phyloP scores from a whole-genome alignment of 139 green algal genomes.

The Chlorella sp. region DNA sequence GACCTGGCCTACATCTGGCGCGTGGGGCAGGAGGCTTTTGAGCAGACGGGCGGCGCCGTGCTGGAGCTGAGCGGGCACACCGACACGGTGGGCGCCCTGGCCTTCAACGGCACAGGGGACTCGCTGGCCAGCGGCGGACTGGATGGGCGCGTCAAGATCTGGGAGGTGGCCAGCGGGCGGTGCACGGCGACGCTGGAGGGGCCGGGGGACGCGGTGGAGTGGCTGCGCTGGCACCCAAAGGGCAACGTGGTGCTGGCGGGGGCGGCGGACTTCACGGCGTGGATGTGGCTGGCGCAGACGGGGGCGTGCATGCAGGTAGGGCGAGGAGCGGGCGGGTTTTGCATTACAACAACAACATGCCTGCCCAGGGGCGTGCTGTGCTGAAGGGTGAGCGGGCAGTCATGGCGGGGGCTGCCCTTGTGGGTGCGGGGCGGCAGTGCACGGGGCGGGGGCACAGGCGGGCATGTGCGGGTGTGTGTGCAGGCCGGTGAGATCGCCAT shows the following conservation, averaged over 20 bases:
- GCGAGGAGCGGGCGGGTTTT: neutral
- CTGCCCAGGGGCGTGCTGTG: too few relatives aligned
- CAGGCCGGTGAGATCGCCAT: too few relatives aligned
- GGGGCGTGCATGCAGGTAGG: slow-evolving; percentile 89
- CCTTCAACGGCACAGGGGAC: slow-evolving; percentile 78
- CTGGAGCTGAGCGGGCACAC: slow-evolving; percentile 81
- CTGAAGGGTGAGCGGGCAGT: neutral
- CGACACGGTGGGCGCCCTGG: slow-evolving; percentile 82
- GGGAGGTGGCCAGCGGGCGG: slow-evolving; percentile 61
- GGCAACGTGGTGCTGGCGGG: slow-evolving; percentile 92
- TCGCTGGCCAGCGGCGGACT: slow-evolving; percentile 88
- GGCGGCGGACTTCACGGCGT: slow-evolving; percentile 91
- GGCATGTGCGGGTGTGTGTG: too few relatives aligned
- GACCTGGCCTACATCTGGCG: slow-evolving; percentile 82
- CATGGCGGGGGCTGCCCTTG: neutral
- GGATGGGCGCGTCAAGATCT: slow-evolving; percentile 82
- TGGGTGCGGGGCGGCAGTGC: too few relatives aligned
- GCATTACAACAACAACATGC: too few relatives aligned
- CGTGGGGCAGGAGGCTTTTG: slow-evolving; percentile 73
- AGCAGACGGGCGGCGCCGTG: slow-evolving; percentile 62
- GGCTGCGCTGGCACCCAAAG: slow-evolving; percentile 94
- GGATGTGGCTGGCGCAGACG: slow-evolving; percentile 95
- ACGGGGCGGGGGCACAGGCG: too few relatives aligned
- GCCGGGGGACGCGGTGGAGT: slow-evolving; percentile 82
- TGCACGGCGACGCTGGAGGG: slow-evolving; percentile 79